Percentiles rank a stretch among this genome's conserved stretches.
These are phyloP conservation scores for Tulasnella sp. DNA, from an alignment of 768 basidiomycete species.

Conservation along the genomic window DNA sequence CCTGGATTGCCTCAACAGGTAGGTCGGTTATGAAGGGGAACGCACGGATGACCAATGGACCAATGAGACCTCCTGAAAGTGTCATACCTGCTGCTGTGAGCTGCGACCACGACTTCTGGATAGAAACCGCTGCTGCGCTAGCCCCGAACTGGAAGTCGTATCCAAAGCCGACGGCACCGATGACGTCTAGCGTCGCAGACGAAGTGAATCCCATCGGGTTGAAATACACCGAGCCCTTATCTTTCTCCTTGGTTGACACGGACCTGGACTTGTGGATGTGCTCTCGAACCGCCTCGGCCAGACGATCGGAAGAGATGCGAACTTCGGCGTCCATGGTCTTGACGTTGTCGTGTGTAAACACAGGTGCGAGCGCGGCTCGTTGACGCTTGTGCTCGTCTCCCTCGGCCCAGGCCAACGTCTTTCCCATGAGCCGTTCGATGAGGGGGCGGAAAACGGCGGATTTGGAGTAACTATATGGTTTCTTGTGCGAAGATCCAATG, in stretches of 20 bases:
- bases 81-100: slow-evolving; percentile 14
- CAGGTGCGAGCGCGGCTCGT: slow-evolving; percentile 19
- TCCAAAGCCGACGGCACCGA: slow-evolving; percentile 32
- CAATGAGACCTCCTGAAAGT: slow-evolving; percentile 11
- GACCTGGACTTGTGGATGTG: neutral
- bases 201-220: slow-evolving; percentile 18
- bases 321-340: slow-evolving; percentile 12
- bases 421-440: slow-evolving; percentile 28
- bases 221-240: neutral
- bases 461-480: neutral
- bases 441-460: slow-evolving; percentile 26
- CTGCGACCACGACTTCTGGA: slow-evolving; percentile 24
- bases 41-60: slow-evolving; percentile 23
- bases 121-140: slow-evolving; percentile 25
- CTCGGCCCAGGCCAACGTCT: slow-evolving; percentile 31
- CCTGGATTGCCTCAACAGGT: slow-evolving; percentile 23
- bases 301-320: slow-evolving; percentile 1
- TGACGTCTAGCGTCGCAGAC: slow-evolving; percentile 24
- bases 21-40: slow-evolving; percentile 25
- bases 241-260: neutral
- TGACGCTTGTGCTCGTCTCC: slow-evolving; percentile 30
- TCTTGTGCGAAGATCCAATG: no score
- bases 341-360: slow-evolving; percentile 20
- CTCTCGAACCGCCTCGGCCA: neutral
- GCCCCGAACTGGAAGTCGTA: slow-evolving; percentile 32